These are phyloP conservation scores for Eutrema salsugineum DNA, from an alignment of 441 rosid genomes.

Conservation along the genomic window DNA sequence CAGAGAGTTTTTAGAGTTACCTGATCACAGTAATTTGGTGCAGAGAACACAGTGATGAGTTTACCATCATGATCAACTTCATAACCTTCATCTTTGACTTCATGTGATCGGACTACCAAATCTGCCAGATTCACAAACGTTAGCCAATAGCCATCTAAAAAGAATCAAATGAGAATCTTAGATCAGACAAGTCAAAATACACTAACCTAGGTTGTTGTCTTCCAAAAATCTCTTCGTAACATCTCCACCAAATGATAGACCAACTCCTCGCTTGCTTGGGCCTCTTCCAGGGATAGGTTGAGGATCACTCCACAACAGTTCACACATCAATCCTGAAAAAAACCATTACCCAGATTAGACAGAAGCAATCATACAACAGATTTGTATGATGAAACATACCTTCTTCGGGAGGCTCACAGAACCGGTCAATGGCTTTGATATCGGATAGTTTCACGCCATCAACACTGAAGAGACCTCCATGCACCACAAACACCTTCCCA, in stretches of 20 bases:
- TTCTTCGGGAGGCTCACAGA: slow-evolving; percentile 99
- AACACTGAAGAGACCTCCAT: slow-evolving; percentile 96
- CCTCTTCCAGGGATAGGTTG: slow-evolving; percentile 97
- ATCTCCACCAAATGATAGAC: slow-evolving; percentile 93
- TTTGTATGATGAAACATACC: slow-evolving; percentile 40
- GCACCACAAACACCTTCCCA: slow-evolving; percentile 79
- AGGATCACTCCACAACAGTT: slow-evolving; percentile 98
- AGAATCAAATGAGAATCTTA: background rate
- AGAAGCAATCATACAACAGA: background rate
- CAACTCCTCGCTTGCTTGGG: slow-evolving; percentile 98
- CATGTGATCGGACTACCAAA: slow-evolving; percentile 88
- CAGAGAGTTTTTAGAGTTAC: slow-evolving; percentile 34
- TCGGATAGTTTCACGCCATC: slow-evolving; percentile 95
- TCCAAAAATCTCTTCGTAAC: slow-evolving; percentile 80
- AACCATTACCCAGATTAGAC: background rate
- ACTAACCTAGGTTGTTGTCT: slow-evolving; percentile 84
- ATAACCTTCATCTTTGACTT: slow-evolving; percentile 97
- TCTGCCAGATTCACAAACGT: slow-evolving; percentile 44
- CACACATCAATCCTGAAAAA: slow-evolving; percentile 86
- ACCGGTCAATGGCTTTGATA: slow-evolving; percentile 78
- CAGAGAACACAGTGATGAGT: slow-evolving; percentile 95
- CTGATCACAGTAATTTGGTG: slow-evolving; percentile 99
- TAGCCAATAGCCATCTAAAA: slow-evolving; percentile 9
- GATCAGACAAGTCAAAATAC: background rate
- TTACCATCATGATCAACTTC: slow-evolving; percentile 98